Evolutionary conservation across 352 stramenopile genomes (phyloP), one percentile per base, ranked within the genome.

Genomic region (Pseudoperonospora humuli): DNA sequence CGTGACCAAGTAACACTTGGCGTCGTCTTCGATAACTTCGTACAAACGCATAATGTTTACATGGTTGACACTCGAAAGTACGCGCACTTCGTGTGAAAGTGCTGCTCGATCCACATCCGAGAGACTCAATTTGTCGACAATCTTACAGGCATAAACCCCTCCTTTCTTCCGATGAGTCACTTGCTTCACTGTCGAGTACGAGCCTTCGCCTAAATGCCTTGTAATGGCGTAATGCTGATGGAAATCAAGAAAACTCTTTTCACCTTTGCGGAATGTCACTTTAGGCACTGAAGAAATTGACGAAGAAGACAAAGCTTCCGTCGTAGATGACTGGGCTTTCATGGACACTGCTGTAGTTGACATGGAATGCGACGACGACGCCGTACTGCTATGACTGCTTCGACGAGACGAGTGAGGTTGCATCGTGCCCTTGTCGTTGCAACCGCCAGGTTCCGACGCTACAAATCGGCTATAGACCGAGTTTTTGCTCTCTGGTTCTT

Each of bases 1-100:
- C 39, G 97, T 97, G 14, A 99, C 89, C 52, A 99, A 75, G 58
- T 98, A 98, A 74, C 95, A 99, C 55, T 97, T 86, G 49, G 86
- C 71, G 32, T 90, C 79, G 53, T 97, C 89, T 38, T 97, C 81
- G 38, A 96, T 96, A n/a, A 97, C 93, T 64, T 96, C 92, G 37
- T 96, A 70, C 23, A 96, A 63, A 7, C 67, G 63, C 78, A 96
- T 95, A 54, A 96, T 86, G 66, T 96, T 80, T 9, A 75, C 67
- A 44, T 96, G 87, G 36, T 75, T 67, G 13, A 95, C 61, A 46
- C 64, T 82, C 15, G 65, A 65, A 11, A 90, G 69, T 29, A 90
- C 75, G 10, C 60, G 45, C 23, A 90, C 72, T 43, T 93, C 77
- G 20, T 93, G 80, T 32, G 72, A 70, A 29, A 93, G 47, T 1